phyloP scores from a whole-genome alignment of 2,329 filamentous ascomycete species.

The Rutstroemia sp. region DNA sequence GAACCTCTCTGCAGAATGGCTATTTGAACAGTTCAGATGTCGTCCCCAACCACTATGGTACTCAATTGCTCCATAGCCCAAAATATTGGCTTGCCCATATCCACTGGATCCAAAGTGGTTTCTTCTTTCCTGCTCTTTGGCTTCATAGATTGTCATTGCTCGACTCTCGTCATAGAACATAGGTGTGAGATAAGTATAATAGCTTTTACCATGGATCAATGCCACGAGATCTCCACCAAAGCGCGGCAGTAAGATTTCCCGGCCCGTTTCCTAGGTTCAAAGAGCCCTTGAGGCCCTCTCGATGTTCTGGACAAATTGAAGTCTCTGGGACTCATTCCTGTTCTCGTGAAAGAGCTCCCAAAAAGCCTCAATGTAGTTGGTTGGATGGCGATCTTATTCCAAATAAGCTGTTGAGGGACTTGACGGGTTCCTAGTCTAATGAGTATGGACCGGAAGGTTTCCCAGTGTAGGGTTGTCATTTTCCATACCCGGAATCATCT shows the following conservation, averaged over 20 bases:
- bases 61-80: background rate
- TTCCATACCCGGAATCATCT: background rate
- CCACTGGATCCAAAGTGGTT: background rate
- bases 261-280: background rate
- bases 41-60: background rate
- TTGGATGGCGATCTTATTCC: background rate
- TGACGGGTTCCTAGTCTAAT: background rate
- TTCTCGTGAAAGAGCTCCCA: background rate
- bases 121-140: background rate
- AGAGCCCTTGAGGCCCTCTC: background rate
- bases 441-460: background rate
- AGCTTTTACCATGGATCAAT: background rate
- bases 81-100: background rate
- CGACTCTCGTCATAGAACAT: background rate
- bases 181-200: background rate
- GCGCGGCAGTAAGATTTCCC: background rate
- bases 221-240: background rate
- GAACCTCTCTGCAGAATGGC: background rate
- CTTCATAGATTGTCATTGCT: background rate
- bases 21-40: background rate
- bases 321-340: background rate
- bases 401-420: background rate
- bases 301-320: background rate
- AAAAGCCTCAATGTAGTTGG: background rate
- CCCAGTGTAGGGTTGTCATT: background rate